Evolutionary conservation across 2,329 filamentous ascomycete species (phyloP).

Genomic region (Fusarium sp.): DNA sequence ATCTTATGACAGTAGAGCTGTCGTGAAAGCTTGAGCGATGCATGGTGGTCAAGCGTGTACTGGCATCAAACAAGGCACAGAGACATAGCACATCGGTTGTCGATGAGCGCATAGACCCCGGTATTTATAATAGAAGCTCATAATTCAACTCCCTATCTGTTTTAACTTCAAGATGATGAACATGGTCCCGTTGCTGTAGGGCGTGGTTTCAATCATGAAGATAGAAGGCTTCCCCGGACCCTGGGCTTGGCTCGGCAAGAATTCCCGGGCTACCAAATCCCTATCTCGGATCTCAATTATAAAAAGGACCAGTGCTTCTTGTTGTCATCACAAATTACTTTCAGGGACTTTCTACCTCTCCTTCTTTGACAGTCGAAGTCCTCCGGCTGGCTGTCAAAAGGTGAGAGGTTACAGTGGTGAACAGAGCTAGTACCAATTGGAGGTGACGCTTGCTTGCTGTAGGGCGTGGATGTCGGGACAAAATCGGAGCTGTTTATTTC

Average conservation of each 20-base stretch:
- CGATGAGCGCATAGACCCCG: background rate
- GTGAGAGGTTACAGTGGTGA: background rate
- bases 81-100: background rate
- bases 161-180: background rate
- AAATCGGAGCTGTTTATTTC: constrained; percentile 12
- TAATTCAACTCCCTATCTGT: background rate
- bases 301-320: background rate
- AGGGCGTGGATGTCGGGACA: constrained; percentile 25
- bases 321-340: too few relatives aligned
- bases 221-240: background rate
- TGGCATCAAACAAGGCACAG: background rate
- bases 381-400: background rate
- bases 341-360: too few relatives aligned
- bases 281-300: background rate
- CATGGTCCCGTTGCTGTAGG: background rate
- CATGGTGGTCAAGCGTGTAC: background rate
- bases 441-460: background rate
- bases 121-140: background rate
- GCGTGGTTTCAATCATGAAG: background rate
- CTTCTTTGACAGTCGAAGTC: too few relatives aligned
- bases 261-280: background rate
- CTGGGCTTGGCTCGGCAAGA: background rate
- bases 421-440: background rate
- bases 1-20: background rate
- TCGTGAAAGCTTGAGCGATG: background rate